Conservation (phyloP, 23 red algal genomes). For the Gracilaria gracilis region DNA sequence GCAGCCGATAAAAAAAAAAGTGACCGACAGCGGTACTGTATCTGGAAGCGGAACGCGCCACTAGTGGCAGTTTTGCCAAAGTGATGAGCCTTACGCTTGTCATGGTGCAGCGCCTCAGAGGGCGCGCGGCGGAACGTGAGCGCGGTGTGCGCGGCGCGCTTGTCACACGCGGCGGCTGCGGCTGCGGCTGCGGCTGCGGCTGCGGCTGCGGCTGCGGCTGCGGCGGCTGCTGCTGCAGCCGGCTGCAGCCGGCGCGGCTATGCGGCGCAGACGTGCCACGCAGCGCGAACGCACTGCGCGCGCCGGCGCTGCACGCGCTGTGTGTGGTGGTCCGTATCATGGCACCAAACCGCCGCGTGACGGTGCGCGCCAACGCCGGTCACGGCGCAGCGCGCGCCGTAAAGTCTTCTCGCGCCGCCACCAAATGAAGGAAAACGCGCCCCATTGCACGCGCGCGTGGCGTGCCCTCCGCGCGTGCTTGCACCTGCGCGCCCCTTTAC, state of each 20-base stretch:
- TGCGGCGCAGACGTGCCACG: too few species aligned
- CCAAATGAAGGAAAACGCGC: constrained; percentile 22
- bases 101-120: too few species aligned
- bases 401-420: too few species aligned
- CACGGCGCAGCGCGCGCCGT: too few species aligned
- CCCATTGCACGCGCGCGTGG: not conserved
- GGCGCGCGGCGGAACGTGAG: not conserved
- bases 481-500: constrained; percentile 3
- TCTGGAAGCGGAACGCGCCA: not conserved
- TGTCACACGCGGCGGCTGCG: too few species aligned
- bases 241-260: not conserved
- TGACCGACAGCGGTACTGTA: too few species aligned
- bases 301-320: too few species aligned
- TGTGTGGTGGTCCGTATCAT: too few species aligned
- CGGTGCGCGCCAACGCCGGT: too few species aligned
- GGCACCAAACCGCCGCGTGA: too few species aligned
- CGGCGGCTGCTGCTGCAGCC: not conserved
- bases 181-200: not conserved
- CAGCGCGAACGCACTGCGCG: not conserved
- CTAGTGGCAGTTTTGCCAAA: not conserved
- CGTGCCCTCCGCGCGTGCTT: too few species aligned
- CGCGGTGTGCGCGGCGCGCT: not conserved
- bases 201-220: not conserved
- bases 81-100: not conserved
- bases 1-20: too few species aligned